Evolutionary conservation across 768 basidiomycete genomes (phyloP).

Genomic region (Cyathus striatus): DNA sequence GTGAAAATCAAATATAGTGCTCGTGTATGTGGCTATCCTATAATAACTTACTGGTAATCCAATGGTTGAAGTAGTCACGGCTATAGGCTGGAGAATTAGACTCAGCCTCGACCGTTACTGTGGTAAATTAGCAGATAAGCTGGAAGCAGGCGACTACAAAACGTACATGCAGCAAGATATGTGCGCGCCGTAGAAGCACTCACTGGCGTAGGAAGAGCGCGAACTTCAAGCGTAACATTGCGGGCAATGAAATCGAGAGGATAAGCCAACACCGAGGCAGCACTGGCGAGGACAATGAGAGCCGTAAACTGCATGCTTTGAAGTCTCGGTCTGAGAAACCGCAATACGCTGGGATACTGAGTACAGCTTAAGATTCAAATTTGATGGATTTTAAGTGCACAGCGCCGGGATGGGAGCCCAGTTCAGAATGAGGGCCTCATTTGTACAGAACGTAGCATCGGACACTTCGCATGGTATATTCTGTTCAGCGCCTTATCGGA

Average conservation of each 20-base stretch:
- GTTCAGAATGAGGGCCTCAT: too few relatives aligned
- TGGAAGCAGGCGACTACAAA: not conserved
- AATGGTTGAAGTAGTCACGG: slow-evolving; percentile 38
- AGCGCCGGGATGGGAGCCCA: too few relatives aligned
- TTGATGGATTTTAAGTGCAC: too few relatives aligned
- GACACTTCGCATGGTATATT: too few relatives aligned
- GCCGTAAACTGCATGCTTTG: not conserved
- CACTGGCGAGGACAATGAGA: slow-evolving; percentile 9
- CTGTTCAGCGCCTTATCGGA: too few relatives aligned
- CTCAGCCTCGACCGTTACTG: slow-evolving; percentile 27
- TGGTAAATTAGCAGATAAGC: not conserved
- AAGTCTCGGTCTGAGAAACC: too few relatives aligned
- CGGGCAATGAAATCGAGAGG: too few relatives aligned
- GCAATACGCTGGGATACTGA: too few relatives aligned
- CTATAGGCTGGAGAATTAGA: slow-evolving; percentile 28
- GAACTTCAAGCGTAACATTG: too few relatives aligned
- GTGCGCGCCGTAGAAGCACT: slow-evolving; percentile 24
- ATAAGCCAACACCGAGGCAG: slow-evolving; percentile 10
- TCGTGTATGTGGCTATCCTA: not conserved
- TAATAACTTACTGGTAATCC: slow-evolving; percentile 38
- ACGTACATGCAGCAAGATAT: slow-evolving; percentile 26
- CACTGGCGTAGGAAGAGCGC: slow-evolving; percentile 27
- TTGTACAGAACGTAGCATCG: too few relatives aligned
- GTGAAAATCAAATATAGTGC: not conserved
- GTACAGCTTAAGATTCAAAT: too few relatives aligned